A percentile compares a stretch with the other conserved stretches of the same genome.
Conservation (phyloP, 108 stramenopile genomes). For the Skeletonema menzelii region DNA sequence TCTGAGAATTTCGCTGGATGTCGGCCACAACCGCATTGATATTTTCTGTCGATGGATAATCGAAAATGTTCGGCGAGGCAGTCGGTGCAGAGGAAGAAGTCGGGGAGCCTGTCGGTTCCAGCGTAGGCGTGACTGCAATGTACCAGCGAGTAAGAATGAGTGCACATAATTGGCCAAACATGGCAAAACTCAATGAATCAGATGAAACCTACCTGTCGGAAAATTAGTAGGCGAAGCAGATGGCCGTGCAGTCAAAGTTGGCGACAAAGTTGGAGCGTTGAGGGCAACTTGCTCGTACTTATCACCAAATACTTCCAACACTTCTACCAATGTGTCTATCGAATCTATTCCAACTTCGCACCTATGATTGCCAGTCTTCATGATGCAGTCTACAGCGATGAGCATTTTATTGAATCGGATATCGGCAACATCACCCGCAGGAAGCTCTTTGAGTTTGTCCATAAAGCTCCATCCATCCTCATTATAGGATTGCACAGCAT, state of each 20-base stretch:
- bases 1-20: not conserved
- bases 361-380: slow-evolving; percentile 23
- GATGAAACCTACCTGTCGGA: slow-evolving; percentile 16
- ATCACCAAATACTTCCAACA: slow-evolving; percentile 5
- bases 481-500: slow-evolving; percentile 41
- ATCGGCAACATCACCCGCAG: not conserved
- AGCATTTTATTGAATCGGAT: not conserved
- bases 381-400: slow-evolving; percentile 27
- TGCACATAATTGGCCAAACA: not conserved
- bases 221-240: slow-evolving; percentile 5
- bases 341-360: slow-evolving; percentile 20
- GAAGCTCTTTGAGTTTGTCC: not conserved
- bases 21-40: slow-evolving; percentile 9
- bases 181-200: not conserved
- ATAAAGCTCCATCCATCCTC: slow-evolving; percentile 33
- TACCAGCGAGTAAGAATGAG: not conserved
- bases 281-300: not conserved
- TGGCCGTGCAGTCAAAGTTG: slow-evolving; percentile 17
- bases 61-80: slow-evolving; percentile 25
- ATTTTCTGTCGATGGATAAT: slow-evolving; percentile 10
- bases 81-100: slow-evolving; percentile 14
- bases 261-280: slow-evolving; percentile 17
- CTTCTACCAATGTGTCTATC: slow-evolving; percentile 4
- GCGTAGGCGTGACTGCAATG: slow-evolving; percentile 1
- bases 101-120: slow-evolving; percentile 18